Evolutionary conservation across 2,329 filamentous ascomycete genomes (phyloP), one percentile per base, ranked within the genome.

Genomic region (Claviceps sp.): DNA sequence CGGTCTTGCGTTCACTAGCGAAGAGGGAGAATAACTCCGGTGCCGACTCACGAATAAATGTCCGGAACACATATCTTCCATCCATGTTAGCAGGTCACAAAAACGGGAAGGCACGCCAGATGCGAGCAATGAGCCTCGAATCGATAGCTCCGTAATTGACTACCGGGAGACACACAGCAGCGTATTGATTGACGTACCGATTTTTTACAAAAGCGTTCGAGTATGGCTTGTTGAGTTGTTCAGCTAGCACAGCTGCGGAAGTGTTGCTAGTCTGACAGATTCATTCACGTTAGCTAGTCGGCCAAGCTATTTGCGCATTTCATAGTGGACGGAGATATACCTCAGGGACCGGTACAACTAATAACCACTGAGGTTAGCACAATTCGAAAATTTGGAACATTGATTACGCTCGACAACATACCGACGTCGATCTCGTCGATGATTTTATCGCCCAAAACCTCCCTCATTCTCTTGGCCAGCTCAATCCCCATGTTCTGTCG

Each of bases 131-230:
- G 24, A 24, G 24, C 5, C 13, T 19, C 24, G 17, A 6, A n/a
- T 30, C 8, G 8, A 30, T n/a, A 14, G 14, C 41, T 16, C 41
- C 2, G 19, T 4, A 43, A 13, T 19, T 42, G 10, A 6, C 17
- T 24, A 16, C 11, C 6, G 19, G 13, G 19, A 22, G 41, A 24
- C 41, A 13, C 41, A 11, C 6, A 48, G 10, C 2, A 60, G 50
- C 42, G 85, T 64, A 89, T 91, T 66, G 91, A 94, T 48, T 88
- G 80, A 52, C 47, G 37, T 52, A 55, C 47, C 54, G 37, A 14
- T 94, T 94, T 75, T 93, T 94, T 57, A 95, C 83, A 60, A 95
- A 91, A 2, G 83, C 89, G 63, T 87, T 85, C 54, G 79, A 84
- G 62, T 86, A 89, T 1, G 86, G 85, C 65, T 88, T 89, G 58